Conservation (phyloP, 2,329 filamentous ascomycete species). For the Lojkania enalia region DNA sequence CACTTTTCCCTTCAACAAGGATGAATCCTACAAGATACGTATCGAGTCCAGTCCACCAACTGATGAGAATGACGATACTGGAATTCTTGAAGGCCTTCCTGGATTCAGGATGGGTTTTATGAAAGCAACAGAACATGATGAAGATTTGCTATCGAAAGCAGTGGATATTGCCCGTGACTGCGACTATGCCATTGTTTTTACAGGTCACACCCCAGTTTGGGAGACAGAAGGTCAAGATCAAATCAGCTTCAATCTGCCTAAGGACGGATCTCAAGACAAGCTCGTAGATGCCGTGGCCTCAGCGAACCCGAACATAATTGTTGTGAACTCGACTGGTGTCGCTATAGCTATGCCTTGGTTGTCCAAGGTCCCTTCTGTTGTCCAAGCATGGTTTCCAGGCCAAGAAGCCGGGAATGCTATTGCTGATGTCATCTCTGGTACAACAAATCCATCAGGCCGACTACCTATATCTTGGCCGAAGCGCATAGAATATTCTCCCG, state of each 20-base stretch:
- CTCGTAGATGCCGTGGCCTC: conserved; percentile 67
- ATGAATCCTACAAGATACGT: conserved; percentile 61
- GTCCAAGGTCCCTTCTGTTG: conserved; percentile 45
- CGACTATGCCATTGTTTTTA: conserved; percentile 39
- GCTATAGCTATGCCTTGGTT: conserved; percentile 73
- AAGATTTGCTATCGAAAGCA: conserved; percentile 31
- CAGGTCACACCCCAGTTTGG: conserved; percentile 40
- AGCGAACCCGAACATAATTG: conserved; percentile 69
- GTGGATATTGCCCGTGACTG: conserved; percentile 30
- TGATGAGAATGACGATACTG: conserved; percentile 47
- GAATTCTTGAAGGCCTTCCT: conserved; percentile 34
- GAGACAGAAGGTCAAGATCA: conserved; percentile 66
- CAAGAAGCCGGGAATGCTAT: conserved; percentile 49
- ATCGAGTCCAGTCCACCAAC: conserved; percentile 61
- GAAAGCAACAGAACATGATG: conserved; percentile 32
- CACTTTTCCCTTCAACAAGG: conserved; percentile 60
- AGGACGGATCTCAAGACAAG: conserved; percentile 59
- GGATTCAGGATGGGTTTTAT: conserved; percentile 42
- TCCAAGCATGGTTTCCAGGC: conserved; percentile 49
- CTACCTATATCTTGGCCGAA: conserved; percentile 47
- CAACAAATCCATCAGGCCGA: conserved; percentile 44
- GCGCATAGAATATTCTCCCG: conserved; percentile 39
- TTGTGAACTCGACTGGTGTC: conserved; percentile 78
- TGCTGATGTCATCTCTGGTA: conserved; percentile 47
- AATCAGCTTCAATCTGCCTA: conserved; percentile 57